Evolutionary conservation across 108 stramenopile genomes (phyloP).

Genomic region (Cylindrotheca closterium): DNA sequence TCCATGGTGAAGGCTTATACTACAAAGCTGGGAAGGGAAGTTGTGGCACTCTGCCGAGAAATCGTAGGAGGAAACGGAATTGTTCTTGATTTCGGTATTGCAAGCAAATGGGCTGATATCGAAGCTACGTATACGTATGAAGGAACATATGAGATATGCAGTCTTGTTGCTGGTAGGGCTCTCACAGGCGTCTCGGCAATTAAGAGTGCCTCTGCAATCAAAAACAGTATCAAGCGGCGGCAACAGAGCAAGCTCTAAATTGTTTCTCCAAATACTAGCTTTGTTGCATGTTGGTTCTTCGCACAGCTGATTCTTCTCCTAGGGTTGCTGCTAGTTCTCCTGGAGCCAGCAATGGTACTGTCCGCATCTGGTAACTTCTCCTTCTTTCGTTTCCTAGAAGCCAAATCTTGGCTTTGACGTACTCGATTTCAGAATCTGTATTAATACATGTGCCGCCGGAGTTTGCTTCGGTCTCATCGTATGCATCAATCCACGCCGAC

Average conservation of each 20-base stretch:
- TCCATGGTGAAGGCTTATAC: constrained; percentile 28
- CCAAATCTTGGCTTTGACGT: constrained; percentile 66
- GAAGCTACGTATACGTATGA: constrained; percentile 20
- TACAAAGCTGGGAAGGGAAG: constrained; percentile 18
- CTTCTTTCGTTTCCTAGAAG: constrained; percentile 62
- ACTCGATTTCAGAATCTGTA: background rate
- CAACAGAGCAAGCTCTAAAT: constrained; percentile 10
- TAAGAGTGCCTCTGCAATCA: constrained; percentile 8
- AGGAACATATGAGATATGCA: constrained; percentile 24
- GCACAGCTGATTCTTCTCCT: constrained; percentile 5
- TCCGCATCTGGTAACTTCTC: constrained; percentile 50
- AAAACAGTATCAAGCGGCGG: constrained; percentile 1
- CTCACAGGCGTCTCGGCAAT: constrained; percentile 18
- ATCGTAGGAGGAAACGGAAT: constrained; percentile 22
- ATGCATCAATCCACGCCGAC: constrained; percentile 22
- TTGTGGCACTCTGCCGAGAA: constrained; percentile 23
- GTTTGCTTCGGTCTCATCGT: background rate
- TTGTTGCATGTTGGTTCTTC: no score
- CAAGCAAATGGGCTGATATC: constrained; percentile 18
- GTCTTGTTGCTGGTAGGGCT: constrained; percentile 14
- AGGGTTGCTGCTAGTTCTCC: constrained; percentile 8
- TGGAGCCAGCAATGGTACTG: constrained; percentile 34
- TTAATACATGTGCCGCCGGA: no score
- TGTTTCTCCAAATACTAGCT: background rate
- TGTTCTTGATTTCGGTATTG: constrained; percentile 18